Base-by-base conservation (phyloP, 306 rosid genomes). In the Rosa persica region DNA sequence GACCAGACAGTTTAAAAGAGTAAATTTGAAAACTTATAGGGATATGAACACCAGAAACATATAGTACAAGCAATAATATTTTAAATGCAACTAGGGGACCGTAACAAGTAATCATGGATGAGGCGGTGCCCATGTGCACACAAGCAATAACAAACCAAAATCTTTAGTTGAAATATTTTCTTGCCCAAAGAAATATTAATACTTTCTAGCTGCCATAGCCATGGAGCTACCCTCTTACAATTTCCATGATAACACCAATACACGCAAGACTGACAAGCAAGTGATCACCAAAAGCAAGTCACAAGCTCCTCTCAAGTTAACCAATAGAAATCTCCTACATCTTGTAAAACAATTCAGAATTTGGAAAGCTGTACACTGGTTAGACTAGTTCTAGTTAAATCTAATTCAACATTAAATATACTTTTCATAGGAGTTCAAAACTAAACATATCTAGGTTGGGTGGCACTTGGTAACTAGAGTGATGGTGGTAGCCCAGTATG, bases 291-390 rank as follows among this genome's bases (percentile, higher is more conserved):
- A 73, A 54, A 27, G 51, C 23, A 55, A 42, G 13, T 5, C 39
- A 40, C 49, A 22, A 23, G 4, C 30, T 58, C 16, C 22, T 73
- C 67, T 15, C n/a, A 46, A 46, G 61, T 38, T 40, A 23, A 55
- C 77, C 77, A 55, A 36, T 22, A n/a, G 2, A 71, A 12, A 74
- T 57, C 77, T 39, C 77, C 23, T 57, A 57, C 67, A 5, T 40
- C 52, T 55, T 55, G 6, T 39, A 39, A 49, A 8, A 39, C 0
- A n/a, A 23, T 6, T 13, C n/a, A 60, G 49, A 62, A 22, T 40
- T 55, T 57, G 4, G 55, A 22, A 57, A 12, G 46, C 17, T 74
- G 54, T 74, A 23, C 17, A 17, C 16, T 55, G 40, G 67, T 74
- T 57, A 39, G 12, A 57, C 40, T 19, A 55, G 16, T 57, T 74